phyloP scores from a whole-genome alignment of 208 protist species.

The Endotrypanum monterogeii region DNA sequence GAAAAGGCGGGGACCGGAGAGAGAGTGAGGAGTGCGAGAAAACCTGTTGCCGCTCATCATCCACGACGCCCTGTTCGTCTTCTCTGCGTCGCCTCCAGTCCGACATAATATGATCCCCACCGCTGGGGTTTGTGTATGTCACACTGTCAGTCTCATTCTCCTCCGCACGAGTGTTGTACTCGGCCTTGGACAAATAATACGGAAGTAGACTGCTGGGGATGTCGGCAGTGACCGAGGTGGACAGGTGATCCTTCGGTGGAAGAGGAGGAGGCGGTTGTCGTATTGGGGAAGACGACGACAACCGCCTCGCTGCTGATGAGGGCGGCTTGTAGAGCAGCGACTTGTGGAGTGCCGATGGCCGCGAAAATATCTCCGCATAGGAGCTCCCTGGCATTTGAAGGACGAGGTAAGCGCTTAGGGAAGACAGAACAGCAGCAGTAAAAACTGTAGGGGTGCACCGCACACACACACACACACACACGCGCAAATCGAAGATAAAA shows the following conservation, averaged over 20 bases:
- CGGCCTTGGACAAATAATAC: constrained; percentile 37
- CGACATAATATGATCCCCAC: not conserved
- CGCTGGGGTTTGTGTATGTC: not conserved
- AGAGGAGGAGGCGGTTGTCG: not conserved
- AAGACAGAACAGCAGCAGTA: not conserved
- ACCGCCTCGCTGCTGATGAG: not conserved
- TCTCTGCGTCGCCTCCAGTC: not conserved
- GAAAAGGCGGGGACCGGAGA: not conserved
- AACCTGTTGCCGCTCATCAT: not conserved
- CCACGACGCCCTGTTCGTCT: not conserved
- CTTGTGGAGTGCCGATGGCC: constrained; percentile 10
- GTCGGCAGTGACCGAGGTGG: constrained; percentile 17
- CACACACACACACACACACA: not conserved
- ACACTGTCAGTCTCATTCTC: constrained; percentile 1
- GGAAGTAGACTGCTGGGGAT: constrained; percentile 27
- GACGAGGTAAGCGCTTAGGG: not conserved
- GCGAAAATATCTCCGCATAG: constrained; percentile 17
- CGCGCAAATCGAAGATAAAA: too few relatives aligned
- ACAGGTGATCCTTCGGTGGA: not conserved
- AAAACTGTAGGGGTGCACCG: not conserved
- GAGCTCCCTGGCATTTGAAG: constrained; percentile 15
- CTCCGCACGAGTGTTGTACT: constrained; percentile 21
- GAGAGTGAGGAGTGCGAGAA: not conserved
- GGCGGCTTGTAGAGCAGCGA: constrained; percentile 9
- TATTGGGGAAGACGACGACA: not conserved